Conservation (phyloP, 768 basidiomycete species). For the Chalciporus piperatus region DNA sequence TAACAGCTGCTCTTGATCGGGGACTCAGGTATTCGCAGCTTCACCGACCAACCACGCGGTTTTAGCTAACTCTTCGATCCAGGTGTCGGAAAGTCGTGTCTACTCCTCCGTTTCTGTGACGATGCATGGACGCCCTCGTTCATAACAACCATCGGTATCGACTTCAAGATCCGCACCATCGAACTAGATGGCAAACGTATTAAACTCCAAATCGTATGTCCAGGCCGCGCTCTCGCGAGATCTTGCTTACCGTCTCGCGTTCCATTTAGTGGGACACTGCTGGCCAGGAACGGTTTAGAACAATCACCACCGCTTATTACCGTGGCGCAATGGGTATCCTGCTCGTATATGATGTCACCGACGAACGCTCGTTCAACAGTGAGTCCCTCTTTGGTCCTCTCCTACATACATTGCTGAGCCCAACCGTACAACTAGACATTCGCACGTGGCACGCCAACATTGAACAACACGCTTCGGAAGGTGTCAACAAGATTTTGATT, state of each 20-base stretch:
- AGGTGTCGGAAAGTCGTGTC: slow-evolving; percentile 97
- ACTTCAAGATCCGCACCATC: slow-evolving; percentile 99
- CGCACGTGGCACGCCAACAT: slow-evolving; percentile 98
- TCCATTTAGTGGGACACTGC: slow-evolving; percentile 91
- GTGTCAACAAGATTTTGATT: slow-evolving; percentile 98
- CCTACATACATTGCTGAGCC: neutral
- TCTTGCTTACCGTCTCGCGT: neutral
- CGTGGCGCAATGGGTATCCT: slow-evolving; percentile 98
- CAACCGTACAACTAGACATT: slow-evolving; percentile 61
- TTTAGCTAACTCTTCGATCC: slow-evolving; percentile 10
- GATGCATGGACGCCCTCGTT: slow-evolving; percentile 99
- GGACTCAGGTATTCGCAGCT: slow-evolving; percentile 68
- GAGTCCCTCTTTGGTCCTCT: slow-evolving; percentile 35
- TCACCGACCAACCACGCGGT: neutral
- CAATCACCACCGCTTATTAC: slow-evolving; percentile 99
- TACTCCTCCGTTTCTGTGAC: slow-evolving; percentile 96
- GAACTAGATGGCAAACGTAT: slow-evolving; percentile 97
- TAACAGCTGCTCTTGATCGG: slow-evolving; percentile 88
- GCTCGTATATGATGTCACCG: slow-evolving; percentile 97
- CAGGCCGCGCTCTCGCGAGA: neutral
- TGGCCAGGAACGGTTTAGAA: slow-evolving; percentile 97
- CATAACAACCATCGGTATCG: slow-evolving; percentile 99
- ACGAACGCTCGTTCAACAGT: slow-evolving; percentile 96
- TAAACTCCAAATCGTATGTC: slow-evolving; percentile 95
- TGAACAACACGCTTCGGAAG: slow-evolving; percentile 97